Evolutionary conservation across 495 filamentous ascomycete species (phyloP), one percentile per base, ranked within the genome.

Genomic region (Annulohypoxylon moriforme): DNA sequence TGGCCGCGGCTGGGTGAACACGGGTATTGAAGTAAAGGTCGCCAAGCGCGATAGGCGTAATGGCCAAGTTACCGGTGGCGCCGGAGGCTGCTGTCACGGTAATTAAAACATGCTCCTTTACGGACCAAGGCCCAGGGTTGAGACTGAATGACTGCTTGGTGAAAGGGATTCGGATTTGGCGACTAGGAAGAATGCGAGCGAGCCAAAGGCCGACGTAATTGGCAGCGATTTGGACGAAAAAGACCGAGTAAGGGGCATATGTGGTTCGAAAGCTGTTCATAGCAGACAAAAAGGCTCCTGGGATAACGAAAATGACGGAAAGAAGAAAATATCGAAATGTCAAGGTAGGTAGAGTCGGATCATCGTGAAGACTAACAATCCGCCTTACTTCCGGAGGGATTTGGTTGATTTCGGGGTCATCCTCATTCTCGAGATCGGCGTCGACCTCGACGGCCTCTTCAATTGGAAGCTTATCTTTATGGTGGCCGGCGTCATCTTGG

Each of bases 241-340:
- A 87, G 57, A 88, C 78, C 1, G 86, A 87, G 68, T 88, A 89
- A 2, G 83, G 85, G 1, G 87, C 85, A 24, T 81, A 79, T 9
- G 85, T 87, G 0, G 85, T 88, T 44, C 86, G 80, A 62, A 84
- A 89, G 42, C 80, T 76, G 56, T 83, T 84, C 79, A 89, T 84
- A 71, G 85, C 82, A 3, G 82, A 85, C 7, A 88, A 68, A 64
- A 87, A 84, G 3, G 86, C 86, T 8, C 86, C 86, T 1, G 86
- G 85, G 5, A 83, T 75, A 27, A 87, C 81, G 62, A 87, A 89
- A 24, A 88, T 72, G 63, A 81, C 72, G 20, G 82, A 79, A 22
- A 89, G 81, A 9, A 89, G 52, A 71, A 87, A 87, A 67, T 86
- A 87, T 25, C 87, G 83, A 71, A 89, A 88, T 13, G 86, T 88